These are phyloP conservation scores for Polysphondylium violaceum DNA, from an alignment of 78 protist species.

Conservation along the genomic window DNA sequence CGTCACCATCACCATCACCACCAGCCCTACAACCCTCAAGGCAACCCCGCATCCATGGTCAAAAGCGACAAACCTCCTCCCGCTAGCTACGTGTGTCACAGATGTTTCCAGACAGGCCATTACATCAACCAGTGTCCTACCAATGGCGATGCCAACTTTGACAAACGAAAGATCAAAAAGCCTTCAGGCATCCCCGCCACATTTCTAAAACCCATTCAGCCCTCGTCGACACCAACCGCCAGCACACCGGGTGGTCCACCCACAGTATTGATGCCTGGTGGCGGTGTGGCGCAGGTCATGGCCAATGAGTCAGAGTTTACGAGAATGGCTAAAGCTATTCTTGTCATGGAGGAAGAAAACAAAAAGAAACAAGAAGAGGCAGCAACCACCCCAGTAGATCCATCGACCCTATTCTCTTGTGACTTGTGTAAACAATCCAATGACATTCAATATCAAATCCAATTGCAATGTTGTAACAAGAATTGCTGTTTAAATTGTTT, in stretches of 20 bases:
- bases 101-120: conserved; percentile 89
- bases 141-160: conserved; percentile 80
- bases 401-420: background rate
- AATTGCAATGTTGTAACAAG: background rate
- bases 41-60: background rate
- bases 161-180: conserved; percentile 45
- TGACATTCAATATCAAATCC: background rate
- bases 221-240: background rate
- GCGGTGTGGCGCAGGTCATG: conserved; percentile 46
- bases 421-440: background rate
- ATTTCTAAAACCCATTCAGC: conserved; percentile 26
- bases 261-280: conserved; percentile 61
- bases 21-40: background rate
- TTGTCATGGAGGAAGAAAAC: conserved; percentile 20
- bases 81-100: conserved; percentile 79
- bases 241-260: conserved; percentile 37
- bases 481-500: background rate
- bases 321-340: conserved; percentile 58
- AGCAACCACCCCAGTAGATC: background rate
- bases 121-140: conserved; percentile 87
- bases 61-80: conserved; percentile 42
- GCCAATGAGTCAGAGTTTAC: conserved; percentile 43
- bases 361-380: background rate
- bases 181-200: conserved; percentile 72
- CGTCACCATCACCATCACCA: background rate